phyloP scores from a whole-genome alignment of 441 rosid genomes.

The Pelargonium fulgidum region DNA sequence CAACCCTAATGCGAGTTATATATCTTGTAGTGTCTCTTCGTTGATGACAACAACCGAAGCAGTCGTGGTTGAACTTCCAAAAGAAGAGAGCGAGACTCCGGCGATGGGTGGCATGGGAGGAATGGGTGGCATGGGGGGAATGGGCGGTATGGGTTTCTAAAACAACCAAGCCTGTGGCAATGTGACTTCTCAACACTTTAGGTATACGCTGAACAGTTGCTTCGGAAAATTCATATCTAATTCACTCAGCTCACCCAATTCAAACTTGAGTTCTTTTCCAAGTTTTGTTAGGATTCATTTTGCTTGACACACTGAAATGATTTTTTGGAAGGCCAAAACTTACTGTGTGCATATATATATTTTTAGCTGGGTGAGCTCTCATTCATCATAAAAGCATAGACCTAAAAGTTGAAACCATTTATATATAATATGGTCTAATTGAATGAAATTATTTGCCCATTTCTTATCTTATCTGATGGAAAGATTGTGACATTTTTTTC shows the following conservation, averaged over 20 bases:
- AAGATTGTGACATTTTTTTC: too few relatives aligned
- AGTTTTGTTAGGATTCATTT: not conserved
- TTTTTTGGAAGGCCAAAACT: not conserved
- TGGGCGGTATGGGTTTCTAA: slow-evolving; percentile 39
- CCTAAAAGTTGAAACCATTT: too few relatives aligned
- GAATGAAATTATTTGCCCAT: too few relatives aligned
- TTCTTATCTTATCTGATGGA: too few relatives aligned
- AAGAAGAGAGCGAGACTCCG: slow-evolving; percentile 29
- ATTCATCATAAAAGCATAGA: too few relatives aligned
- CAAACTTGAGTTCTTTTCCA: not conserved
- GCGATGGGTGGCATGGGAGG: slow-evolving; percentile 31
- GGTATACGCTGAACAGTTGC: not conserved
- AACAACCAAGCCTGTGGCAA: not conserved
- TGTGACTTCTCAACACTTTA: too few relatives aligned
- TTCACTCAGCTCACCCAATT: not conserved
- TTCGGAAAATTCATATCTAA: too few relatives aligned
- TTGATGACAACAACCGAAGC: slow-evolving; percentile 86
- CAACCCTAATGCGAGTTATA: not conserved
- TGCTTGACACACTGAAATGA: not conserved
- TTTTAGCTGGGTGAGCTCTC: too few relatives aligned
- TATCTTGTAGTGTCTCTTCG: slow-evolving; percentile 44
- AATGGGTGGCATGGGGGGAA: slow-evolving; percentile 2
- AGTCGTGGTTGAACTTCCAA: slow-evolving; percentile 38
- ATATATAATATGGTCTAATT: too few relatives aligned
- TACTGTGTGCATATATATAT: not conserved